These are phyloP conservation scores for Trichophyton simii DNA, from an alignment of 2,329 filamentous ascomycete species.

Conservation along the genomic window DNA sequence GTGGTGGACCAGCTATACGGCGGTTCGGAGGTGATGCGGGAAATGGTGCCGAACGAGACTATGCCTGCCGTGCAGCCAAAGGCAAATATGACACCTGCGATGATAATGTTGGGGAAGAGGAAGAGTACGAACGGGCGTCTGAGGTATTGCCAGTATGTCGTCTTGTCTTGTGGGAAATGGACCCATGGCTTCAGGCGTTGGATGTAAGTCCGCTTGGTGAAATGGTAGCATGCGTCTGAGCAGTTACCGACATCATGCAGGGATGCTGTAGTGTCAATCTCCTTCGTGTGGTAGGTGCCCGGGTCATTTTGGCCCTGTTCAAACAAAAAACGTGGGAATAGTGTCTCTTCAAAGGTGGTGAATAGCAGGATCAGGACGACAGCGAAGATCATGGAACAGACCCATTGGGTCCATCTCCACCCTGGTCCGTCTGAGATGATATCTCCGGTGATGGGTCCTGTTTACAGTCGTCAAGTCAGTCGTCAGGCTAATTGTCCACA, in stretches of 20 bases:
- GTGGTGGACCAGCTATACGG: slow-evolving; percentile 21
- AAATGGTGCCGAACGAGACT: slow-evolving; percentile 22
- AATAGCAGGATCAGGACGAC: slow-evolving; percentile 41
- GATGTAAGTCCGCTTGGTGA: neutral
- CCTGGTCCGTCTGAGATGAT: slow-evolving; percentile 39
- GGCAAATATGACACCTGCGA: slow-evolving; percentile 21
- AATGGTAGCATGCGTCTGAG: neutral
- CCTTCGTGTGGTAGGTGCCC: neutral
- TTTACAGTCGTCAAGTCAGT: too few species aligned
- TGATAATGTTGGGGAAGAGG: slow-evolving; percentile 19
- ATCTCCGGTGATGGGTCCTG: slow-evolving; percentile 36
- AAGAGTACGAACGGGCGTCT: slow-evolving; percentile 20
- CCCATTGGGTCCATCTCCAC: slow-evolving; percentile 42
- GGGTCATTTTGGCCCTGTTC: slow-evolving; percentile 18
- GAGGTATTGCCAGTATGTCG: slow-evolving; percentile 12
- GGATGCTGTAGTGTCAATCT: slow-evolving; percentile 3
- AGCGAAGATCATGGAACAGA: slow-evolving; percentile 43
- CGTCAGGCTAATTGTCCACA: too few species aligned
- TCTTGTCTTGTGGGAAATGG: slow-evolving; percentile 7
- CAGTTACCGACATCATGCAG: slow-evolving; percentile 5
- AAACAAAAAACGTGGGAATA: slow-evolving; percentile 34
- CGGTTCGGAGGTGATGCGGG: slow-evolving; percentile 17
- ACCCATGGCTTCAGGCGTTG: neutral
- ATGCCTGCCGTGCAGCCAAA: slow-evolving; percentile 22
- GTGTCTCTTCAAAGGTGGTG: slow-evolving; percentile 51